These are phyloP conservation scores for Cucumis hystrix DNA, from an alignment of 306 rosid genomes.

Conservation along the genomic window DNA sequence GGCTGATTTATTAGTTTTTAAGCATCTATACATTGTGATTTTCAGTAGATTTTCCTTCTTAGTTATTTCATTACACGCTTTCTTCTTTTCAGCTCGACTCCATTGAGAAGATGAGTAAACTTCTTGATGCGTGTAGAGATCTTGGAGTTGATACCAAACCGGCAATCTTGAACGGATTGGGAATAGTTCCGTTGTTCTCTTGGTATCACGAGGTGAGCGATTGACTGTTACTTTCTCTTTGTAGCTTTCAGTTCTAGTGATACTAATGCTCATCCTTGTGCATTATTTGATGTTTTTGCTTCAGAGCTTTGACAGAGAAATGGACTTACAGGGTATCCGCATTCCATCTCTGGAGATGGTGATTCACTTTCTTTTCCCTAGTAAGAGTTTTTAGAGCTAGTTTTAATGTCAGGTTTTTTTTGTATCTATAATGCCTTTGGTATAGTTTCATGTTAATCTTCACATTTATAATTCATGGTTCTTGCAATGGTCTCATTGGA, in stretches of 20 bases:
- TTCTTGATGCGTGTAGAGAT: constrained; percentile 53
- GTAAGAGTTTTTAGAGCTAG: constrained; percentile 26
- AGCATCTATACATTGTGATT: neutral
- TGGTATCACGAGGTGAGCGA: constrained; percentile 87
- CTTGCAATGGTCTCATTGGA: neutral
- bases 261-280: neutral
- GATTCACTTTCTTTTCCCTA: constrained; percentile 51
- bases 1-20: neutral
- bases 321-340: constrained; percentile 44
- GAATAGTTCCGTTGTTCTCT: constrained; percentile 84
- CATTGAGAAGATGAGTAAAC: constrained; percentile 47
- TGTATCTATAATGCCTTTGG: neutral
- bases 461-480: neutral
- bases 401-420: neutral
- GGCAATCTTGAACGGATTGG: constrained; percentile 42
- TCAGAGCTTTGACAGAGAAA: constrained; percentile 89
- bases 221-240: neutral
- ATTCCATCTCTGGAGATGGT: constrained; percentile 84
- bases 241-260: constrained; percentile 9
- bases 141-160: constrained; percentile 74
- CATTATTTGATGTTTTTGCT: constrained; percentile 4
- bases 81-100: constrained; percentile 51
- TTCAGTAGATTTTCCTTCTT: neutral
- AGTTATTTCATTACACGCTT: neutral
- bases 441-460: neutral